A percentile compares a stretch with the other conserved stretches of the same genome.
These are phyloP conservation scores for Pulchroboletus neoregius DNA, from an alignment of 1,284 basidiomycete genomes.

Conservation along the genomic window DNA sequence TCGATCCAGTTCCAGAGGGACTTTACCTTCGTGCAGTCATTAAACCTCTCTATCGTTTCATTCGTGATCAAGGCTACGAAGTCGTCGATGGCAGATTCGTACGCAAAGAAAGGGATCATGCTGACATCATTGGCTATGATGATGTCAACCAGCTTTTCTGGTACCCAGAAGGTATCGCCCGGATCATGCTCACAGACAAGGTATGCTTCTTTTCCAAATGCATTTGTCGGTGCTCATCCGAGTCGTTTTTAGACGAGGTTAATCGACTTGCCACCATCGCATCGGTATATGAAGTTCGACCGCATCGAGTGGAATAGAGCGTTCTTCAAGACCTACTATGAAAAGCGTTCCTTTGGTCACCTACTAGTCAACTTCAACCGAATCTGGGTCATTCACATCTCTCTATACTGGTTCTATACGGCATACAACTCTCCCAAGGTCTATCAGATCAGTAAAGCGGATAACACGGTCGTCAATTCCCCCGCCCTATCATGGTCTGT, in stretches of 20 bases:
- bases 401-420: conserved; percentile 93
- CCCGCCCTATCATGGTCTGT: conserved; percentile 84
- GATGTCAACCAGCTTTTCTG: conserved; percentile 99
- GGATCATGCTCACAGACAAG: conserved; percentile 88
- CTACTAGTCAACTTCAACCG: conserved; percentile 97
- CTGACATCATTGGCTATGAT: conserved; percentile 96
- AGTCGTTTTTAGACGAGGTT: conserved; percentile 62
- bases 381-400: conserved; percentile 93
- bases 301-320: conserved; percentile 91
- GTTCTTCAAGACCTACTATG: conserved; percentile 97
- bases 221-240: conserved; percentile 2
- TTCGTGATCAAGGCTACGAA: conserved; percentile 98
- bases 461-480: conserved; percentile 44
- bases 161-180: conserved; percentile 98
- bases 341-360: conserved; percentile 92
- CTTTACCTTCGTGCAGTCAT: conserved; percentile 89
- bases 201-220: conserved; percentile 36
- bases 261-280: conserved; percentile 83
- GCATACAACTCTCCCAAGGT: conserved; percentile 89
- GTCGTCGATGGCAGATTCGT: conserved; percentile 96
- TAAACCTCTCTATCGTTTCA: conserved; percentile 96
- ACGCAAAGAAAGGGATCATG: conserved; percentile 89
- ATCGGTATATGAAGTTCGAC: conserved; percentile 94
- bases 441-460: conserved; percentile 45
- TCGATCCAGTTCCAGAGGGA: conserved; percentile 94